Percentiles rank a stretch among this genome's conserved stretches.
phyloP scores from a whole-genome alignment of 768 basidiomycete species.

The Daedalea quercina region DNA sequence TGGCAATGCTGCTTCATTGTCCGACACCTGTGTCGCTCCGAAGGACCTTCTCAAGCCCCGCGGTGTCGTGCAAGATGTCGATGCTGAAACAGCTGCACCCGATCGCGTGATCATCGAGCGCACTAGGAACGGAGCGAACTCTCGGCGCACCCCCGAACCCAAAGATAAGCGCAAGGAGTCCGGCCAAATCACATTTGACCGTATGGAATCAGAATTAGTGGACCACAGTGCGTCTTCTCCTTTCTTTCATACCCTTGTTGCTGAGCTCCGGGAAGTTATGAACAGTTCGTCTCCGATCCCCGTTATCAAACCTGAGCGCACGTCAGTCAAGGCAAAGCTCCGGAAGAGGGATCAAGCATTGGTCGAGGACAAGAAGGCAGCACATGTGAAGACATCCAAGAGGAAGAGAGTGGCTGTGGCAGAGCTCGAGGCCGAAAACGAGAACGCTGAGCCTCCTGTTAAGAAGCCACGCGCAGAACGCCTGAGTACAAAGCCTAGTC shows the following conservation, averaged over 20 bases:
- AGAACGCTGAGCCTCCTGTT: background rate
- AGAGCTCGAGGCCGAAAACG: background rate
- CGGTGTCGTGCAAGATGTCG: too few relatives aligned
- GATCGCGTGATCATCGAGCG: too few relatives aligned
- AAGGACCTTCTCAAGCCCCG: too few relatives aligned
- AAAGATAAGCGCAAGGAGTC: too few relatives aligned
- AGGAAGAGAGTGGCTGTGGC: conserved; percentile 6
- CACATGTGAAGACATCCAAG: conserved; percentile 2
- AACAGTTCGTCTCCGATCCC: conserved; percentile 13
- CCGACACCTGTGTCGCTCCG: too few relatives aligned
- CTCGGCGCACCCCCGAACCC: too few relatives aligned
- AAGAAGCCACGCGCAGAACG: conserved; percentile 1
- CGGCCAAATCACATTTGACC: too few relatives aligned
- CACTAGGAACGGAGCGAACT: too few relatives aligned
- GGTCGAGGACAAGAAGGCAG: background rate
- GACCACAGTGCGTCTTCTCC: background rate
- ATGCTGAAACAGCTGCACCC: too few relatives aligned
- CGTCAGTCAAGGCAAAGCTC: conserved; percentile 13
- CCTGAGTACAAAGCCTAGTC: background rate
- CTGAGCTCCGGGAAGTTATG: background rate
- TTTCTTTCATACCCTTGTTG: background rate
- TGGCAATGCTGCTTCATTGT: too few relatives aligned
- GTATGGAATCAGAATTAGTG: too few relatives aligned
- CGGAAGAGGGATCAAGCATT: conserved; percentile 11
- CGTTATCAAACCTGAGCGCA: background rate